A percentile compares a stretch with the other conserved stretches of the same genome.
Evolutionary conservation across 805 yeast genomes (phyloP).

Genomic region (Yueomyces sp.): DNA sequence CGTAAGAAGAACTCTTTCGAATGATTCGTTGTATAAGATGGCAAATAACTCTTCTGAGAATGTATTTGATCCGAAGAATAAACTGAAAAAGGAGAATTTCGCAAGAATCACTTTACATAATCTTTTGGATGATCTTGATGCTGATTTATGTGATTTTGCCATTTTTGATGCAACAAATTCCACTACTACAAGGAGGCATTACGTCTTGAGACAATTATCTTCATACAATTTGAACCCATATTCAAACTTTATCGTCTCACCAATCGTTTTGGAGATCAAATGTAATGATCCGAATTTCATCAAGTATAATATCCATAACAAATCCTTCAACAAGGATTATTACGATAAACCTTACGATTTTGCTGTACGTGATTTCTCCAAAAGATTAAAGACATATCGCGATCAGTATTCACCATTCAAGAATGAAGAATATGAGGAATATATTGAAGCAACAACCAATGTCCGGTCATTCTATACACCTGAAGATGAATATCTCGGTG

Average conservation of each 20-base stretch:
- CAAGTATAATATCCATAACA: conserved; percentile 49
- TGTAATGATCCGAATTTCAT: conserved; percentile 40
- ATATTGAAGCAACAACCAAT: conserved; percentile 1
- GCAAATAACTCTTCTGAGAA: conserved; percentile 11
- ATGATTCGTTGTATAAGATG: conserved; percentile 10
- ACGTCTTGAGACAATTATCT: conserved; percentile 13
- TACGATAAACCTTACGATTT: conserved; percentile 34
- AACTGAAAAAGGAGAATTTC: conserved; percentile 34
- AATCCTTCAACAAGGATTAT: conserved; percentile 52
- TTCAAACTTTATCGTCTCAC: conserved; percentile 24
- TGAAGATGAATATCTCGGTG: conserved; percentile 10
- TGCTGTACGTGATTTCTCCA: conserved; percentile 47
- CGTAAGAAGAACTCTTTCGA: conserved; percentile 45
- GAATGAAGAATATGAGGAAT: conserved; percentile 9
- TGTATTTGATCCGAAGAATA: conserved; percentile 29
- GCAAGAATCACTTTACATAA: conserved; percentile 39
- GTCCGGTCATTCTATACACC: conserved; percentile 4
- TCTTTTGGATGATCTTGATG: conserved; percentile 29
- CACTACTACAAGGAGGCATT: conserved; percentile 30
- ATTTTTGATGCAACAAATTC: conserved; percentile 53
- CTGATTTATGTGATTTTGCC: conserved; percentile 35
- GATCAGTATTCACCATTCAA: conserved; percentile 20
- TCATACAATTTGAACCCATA: conserved; percentile 7
- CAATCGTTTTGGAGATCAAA: conserved; percentile 46
- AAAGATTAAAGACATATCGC: conserved; percentile 38